Conservation (phyloP, 2,329 filamentous ascomycete genomes). For the Verticillium zaregamsianum region DNA sequence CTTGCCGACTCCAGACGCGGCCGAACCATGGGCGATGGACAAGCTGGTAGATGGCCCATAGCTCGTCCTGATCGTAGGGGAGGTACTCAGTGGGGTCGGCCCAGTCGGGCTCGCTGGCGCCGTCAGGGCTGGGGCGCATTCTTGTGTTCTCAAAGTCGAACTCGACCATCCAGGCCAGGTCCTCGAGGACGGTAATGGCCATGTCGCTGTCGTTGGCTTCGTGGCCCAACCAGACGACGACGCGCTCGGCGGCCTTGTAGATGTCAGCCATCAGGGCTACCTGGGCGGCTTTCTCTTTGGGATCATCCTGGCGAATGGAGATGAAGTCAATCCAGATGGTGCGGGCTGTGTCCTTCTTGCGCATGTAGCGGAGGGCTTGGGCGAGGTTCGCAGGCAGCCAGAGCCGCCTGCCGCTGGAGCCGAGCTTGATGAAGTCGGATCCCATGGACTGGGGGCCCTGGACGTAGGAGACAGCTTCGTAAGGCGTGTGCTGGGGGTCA, state of each 20-base stretch:
- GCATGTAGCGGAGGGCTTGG: conserved; percentile 1
- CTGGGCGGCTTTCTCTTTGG: conserved; percentile 5
- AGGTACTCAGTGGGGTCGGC: conserved; percentile 1
- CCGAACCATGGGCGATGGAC: conserved; percentile 3
- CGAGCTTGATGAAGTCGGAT: conserved; percentile 1
- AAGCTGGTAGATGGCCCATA: conserved; percentile 3
- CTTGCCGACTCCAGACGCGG: background rate
- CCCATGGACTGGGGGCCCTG: conserved; percentile 7
- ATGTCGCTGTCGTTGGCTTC: background rate
- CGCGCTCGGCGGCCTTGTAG: conserved; percentile 2
- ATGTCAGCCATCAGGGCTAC: conserved; percentile 6
- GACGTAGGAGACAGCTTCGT: conserved; percentile 13
- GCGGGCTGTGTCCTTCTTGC: background rate
- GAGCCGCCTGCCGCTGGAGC: background rate
- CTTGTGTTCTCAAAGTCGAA: conserved; percentile 2
- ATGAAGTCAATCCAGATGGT: conserved; percentile 7
- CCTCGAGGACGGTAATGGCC: background rate
- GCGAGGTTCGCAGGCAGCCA: conserved; percentile 2
- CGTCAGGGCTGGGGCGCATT: background rate
- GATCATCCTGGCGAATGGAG: conserved; percentile 5
- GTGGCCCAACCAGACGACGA: conserved; percentile 5
- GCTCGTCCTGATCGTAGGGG: conserved; percentile 3
- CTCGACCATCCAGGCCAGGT: conserved; percentile 2
- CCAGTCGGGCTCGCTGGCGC: background rate
- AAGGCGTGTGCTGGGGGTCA: conserved; percentile 5